Evolutionary conservation across 331 rosid species (phyloP), one percentile per base, ranked within the genome.

Genomic region (Erythrophleum ivorense): DNA sequence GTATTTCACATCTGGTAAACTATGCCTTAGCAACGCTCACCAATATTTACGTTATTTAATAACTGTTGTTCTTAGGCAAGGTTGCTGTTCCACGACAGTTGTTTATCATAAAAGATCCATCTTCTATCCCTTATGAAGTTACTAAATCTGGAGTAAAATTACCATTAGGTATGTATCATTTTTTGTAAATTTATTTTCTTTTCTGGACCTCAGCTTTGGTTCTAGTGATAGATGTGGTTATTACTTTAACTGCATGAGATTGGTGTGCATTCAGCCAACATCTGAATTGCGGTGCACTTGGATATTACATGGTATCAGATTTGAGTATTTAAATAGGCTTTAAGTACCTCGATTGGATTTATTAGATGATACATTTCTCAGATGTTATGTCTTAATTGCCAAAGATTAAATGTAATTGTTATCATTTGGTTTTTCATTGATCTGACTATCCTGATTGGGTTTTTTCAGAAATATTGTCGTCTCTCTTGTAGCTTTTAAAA

Each of bases 31-130:
- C 18, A 18, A 53, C 52, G 19, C 31, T 64, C 40, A 73, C 31
- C 46, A 48, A 31, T 48, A 55, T 58, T 79, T 60, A 46, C 65
- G 2, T 62, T 68, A 41, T 12, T 33, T 68, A 14, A 36, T 41
- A n/a, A 54, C 73, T 54, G 8, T 54, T 59, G 8, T 11, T 52
- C 59, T 69, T 83, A 90, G 91, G 94, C 62, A 86, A 58, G 82
- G 91, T 90, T 60, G 86, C 87, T 18, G 79, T 88, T 82, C 94
- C 94, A 3, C 86, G 82, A 79, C 94, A 90, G 58, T 76, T 90
- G 85, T 84, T 81, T 69, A 55, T 90, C 43, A 83, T 79, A 29
- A 78, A 84, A 80, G 87, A 90, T 79, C 82, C 91, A 66, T 82
- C 78, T 36, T 80, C 89, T 55, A 88, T 90, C 76, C 88, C 86